phyloP scores from a whole-genome alignment of 225 moss, liverwort and hornwort species.

The Ulota crispa region DNA sequence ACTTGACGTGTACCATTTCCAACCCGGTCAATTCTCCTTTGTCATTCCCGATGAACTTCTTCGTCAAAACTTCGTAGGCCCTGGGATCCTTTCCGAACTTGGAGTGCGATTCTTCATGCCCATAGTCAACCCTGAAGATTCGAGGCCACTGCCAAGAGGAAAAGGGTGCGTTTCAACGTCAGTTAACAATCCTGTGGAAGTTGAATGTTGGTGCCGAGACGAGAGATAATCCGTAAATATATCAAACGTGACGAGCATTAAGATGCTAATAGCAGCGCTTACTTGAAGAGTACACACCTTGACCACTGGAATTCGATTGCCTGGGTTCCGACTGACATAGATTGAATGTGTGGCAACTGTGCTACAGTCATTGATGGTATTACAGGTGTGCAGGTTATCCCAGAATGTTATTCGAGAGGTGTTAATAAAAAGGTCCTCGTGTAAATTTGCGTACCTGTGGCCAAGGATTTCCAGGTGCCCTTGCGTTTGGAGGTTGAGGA shows the following conservation, averaged over 20 bases:
- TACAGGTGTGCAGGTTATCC: background rate
- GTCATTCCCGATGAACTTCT: constrained; percentile 74
- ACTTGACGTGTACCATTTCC: constrained; percentile 63
- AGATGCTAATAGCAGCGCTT: background rate
- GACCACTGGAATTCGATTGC: background rate
- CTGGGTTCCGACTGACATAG: background rate
- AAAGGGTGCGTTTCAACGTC: background rate
- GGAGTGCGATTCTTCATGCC: constrained; percentile 72
- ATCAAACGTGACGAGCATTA: background rate
- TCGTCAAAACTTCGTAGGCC: constrained; percentile 76
- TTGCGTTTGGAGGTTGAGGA: constrained; percentile 63
- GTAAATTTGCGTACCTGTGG: constrained; percentile 49
- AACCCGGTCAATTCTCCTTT: constrained; percentile 65
- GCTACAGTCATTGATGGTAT: background rate
- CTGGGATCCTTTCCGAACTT: constrained; percentile 81
- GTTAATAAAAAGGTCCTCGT: background rate
- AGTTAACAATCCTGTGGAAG: background rate
- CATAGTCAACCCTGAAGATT: constrained; percentile 79
- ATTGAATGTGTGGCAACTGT: background rate
- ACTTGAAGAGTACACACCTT: background rate
- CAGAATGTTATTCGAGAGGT: background rate
- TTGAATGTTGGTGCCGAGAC: background rate
- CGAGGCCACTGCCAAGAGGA: constrained; percentile 69
- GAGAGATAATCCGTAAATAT: background rate
- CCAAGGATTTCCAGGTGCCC: constrained; percentile 79